phyloP scores from a whole-genome alignment of 495 filamentous ascomycete genomes.

The Choiromyces venosus region DNA sequence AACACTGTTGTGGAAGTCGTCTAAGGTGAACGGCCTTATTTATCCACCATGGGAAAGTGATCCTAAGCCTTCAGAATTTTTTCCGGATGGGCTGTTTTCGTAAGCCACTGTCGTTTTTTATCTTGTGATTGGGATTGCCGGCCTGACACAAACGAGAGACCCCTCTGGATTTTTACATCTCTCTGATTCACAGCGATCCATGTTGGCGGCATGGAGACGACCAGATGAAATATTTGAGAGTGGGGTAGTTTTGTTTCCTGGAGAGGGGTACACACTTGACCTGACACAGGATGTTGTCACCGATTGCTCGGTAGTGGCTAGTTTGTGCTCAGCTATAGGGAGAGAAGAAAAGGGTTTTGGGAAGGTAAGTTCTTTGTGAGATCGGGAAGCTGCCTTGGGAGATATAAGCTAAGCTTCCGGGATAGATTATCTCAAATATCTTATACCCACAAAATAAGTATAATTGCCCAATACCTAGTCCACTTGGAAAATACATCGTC shows the following conservation, averaged over 20 bases:
- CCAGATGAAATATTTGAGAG: conserved; percentile 53
- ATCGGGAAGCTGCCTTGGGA: conserved; percentile 18
- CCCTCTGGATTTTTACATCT: conserved; percentile 58
- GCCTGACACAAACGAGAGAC: conserved; percentile 54
- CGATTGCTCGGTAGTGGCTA: conserved; percentile 95
- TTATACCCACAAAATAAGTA: conserved; percentile 67
- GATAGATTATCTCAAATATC: conserved; percentile 59
- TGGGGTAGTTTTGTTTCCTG: conserved; percentile 31
- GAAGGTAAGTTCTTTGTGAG: conserved; percentile 47
- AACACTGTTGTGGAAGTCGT: conserved; percentile 68
- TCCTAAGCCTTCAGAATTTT: conserved; percentile 55
- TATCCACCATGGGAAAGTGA: conserved; percentile 74
- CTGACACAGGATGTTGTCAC: conserved; percentile 89
- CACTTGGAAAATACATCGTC: conserved; percentile 83
- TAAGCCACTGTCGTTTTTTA: conserved; percentile 46
- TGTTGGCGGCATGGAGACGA: conserved; percentile 77
- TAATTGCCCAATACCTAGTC: conserved; percentile 56
- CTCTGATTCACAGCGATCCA: conserved; percentile 62
- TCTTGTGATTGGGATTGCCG: conserved; percentile 6
- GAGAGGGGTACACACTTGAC: conserved; percentile 51
- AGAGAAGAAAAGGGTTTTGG: conserved; percentile 57
- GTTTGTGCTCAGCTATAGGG: conserved; percentile 76
- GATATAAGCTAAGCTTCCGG: conserved; percentile 21
- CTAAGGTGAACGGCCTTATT: conserved; percentile 68
- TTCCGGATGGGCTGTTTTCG: conserved; percentile 49